A percentile compares a stretch with the other conserved stretches of the same genome.
Conservation (phyloP, 495 filamentous ascomycete genomes). For the Hyaloscypha variabilis region DNA sequence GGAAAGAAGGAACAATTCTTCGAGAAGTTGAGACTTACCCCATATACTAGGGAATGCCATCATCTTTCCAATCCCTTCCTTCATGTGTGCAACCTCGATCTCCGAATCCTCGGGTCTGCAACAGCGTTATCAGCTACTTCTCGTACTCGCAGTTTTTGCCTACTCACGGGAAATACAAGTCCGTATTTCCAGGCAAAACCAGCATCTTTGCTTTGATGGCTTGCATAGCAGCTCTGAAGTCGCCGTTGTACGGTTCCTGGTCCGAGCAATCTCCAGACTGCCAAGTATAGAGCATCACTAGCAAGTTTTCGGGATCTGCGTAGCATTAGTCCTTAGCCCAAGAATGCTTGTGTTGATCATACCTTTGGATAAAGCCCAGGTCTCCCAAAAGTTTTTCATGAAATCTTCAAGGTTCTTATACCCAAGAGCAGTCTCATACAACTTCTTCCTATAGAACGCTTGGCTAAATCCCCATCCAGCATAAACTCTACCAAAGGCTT, state of each 20-base stretch:
- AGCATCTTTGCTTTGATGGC: constrained; percentile 69
- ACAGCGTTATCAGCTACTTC: constrained; percentile 21
- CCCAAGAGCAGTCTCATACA: constrained; percentile 62
- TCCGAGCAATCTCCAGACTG: constrained; percentile 67
- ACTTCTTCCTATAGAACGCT: constrained; percentile 68
- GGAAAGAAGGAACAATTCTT: no score
- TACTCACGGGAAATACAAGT: constrained; percentile 73
- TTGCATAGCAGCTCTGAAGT: constrained; percentile 65
- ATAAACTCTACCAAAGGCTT: constrained; percentile 71
- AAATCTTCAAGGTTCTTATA: constrained; percentile 69
- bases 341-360: not conserved
- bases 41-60: constrained; percentile 64
- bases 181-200: constrained; percentile 66
- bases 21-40: no score
- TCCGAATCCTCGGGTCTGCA: constrained; percentile 66
- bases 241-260: constrained; percentile 65
- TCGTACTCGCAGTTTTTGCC: not conserved
- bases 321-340: constrained; percentile 9
- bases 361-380: constrained; percentile 69
- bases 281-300: constrained; percentile 74
- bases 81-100: constrained; percentile 68
- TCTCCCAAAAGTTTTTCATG: constrained; percentile 72
- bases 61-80: constrained; percentile 58
- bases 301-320: constrained; percentile 66
- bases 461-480: constrained; percentile 79